Conservation (phyloP, 495 filamentous ascomycete genomes). For the Margaritispora aquatica region DNA sequence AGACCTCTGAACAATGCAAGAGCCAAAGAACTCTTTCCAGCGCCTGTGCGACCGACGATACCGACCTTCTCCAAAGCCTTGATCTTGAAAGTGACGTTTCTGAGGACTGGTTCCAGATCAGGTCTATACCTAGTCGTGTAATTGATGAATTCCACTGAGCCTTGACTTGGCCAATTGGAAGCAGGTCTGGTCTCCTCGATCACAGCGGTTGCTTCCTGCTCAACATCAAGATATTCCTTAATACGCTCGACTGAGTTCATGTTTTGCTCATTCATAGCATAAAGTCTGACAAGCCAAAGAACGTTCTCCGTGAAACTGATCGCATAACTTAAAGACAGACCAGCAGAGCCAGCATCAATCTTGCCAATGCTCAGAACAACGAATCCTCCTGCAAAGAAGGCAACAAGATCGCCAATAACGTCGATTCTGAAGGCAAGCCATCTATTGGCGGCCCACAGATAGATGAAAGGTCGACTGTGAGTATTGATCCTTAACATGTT, state of each 20-base stretch:
- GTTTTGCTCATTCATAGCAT: constrained; percentile 93
- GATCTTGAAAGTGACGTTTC: constrained; percentile 79
- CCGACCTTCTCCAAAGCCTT: constrained; percentile 87
- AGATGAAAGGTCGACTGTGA: constrained; percentile 91
- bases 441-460: constrained; percentile 93
- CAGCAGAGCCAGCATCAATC: constrained; percentile 90
- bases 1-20: constrained; percentile 95
- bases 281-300: constrained; percentile 94
- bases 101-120: constrained; percentile 82
- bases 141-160: constrained; percentile 76
- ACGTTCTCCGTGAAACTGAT: constrained; percentile 97
- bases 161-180: constrained; percentile 77
- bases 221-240: constrained; percentile 93
- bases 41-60: constrained; percentile 93
- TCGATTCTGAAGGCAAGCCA: constrained; percentile 96
- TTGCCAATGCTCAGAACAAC: constrained; percentile 76
- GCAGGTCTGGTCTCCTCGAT: constrained; percentile 74
- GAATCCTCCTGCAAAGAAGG: constrained; percentile 92
- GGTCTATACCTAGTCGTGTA: constrained; percentile 86
- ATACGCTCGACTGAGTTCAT: constrained; percentile 99
- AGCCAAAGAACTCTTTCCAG: constrained; percentile 94
- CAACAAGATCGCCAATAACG: constrained; percentile 80
- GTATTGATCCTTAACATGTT: constrained; percentile 86
- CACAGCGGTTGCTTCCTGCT: constrained; percentile 80
- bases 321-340: constrained; percentile 95